Conservation (phyloP, 805 yeast species). For the Maudiozyma bulderi region DNA sequence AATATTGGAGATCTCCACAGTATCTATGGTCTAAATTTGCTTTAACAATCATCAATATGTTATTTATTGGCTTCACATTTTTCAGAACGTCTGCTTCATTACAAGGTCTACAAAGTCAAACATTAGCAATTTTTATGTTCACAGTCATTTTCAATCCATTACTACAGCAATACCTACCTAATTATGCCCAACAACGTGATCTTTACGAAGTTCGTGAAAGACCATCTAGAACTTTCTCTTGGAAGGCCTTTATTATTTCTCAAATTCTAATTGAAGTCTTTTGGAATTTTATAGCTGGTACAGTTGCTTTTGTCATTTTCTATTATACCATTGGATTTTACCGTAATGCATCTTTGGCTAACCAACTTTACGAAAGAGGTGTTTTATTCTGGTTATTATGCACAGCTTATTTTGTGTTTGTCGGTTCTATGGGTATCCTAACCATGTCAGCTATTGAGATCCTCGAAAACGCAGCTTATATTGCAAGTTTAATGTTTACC, state of each 20-base stretch:
- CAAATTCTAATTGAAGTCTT: constrained; percentile 62
- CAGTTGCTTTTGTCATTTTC: constrained; percentile 49
- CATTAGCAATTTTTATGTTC: constrained; percentile 67
- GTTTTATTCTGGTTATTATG: constrained; percentile 42
- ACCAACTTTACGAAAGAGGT: constrained; percentile 42
- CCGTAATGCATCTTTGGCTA: constrained; percentile 50
- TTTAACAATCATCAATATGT: constrained; percentile 44
- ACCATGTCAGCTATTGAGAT: constrained; percentile 49
- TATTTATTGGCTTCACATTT: constrained; percentile 68
- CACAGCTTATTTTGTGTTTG: constrained; percentile 42
- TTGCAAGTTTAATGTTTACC: constrained; percentile 49
- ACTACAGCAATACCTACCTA: constrained; percentile 55
- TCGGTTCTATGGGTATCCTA: constrained; percentile 51
- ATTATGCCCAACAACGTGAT: constrained; percentile 52
- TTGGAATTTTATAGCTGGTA: constrained; percentile 52
- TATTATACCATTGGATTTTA: constrained; percentile 70
- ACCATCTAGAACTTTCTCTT: constrained; percentile 61
- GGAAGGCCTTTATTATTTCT: constrained; percentile 54
- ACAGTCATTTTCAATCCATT: constrained; percentile 46
- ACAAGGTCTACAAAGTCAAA: constrained; percentile 74
- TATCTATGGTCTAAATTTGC: constrained; percentile 51
- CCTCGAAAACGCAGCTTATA: constrained; percentile 55
- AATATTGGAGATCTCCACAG: constrained; percentile 57
- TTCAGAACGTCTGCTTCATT: constrained; percentile 53
- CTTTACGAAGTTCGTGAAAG: constrained; percentile 66